phyloP scores from a whole-genome alignment of 495 filamentous ascomycete species.

The Podospora pseudopauciseta region DNA sequence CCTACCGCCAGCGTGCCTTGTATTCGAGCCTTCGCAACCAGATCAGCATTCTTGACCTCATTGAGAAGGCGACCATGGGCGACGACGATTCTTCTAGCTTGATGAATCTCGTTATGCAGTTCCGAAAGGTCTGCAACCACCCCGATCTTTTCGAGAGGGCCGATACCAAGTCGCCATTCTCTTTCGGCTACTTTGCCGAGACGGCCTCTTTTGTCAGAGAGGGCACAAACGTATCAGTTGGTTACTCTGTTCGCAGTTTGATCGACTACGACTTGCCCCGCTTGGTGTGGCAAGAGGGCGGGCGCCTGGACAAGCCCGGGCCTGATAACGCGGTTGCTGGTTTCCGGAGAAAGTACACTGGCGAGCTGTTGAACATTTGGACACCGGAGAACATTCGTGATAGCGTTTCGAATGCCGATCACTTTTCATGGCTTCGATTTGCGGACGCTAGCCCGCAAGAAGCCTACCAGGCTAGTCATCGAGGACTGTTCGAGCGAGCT shows the following conservation, averaged over 20 bases:
- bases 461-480: conserved; percentile 59
- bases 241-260: conserved; percentile 80
- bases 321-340: conserved; percentile 70
- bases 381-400: conserved; percentile 71
- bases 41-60: conserved; percentile 97
- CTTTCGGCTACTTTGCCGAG: conserved; percentile 80
- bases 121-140: conserved; percentile 98
- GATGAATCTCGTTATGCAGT: conserved; percentile 99
- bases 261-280: conserved; percentile 82
- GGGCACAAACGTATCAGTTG: conserved; percentile 71
- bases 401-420: conserved; percentile 49
- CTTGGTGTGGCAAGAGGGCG: conserved; percentile 70
- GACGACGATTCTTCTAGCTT: conserved; percentile 94
- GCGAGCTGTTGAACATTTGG: conserved; percentile 86
- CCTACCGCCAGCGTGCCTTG: conserved; percentile 93
- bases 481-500: conserved; percentile 57
- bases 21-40: conserved; percentile 89
- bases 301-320: conserved; percentile 72
- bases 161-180: conserved; percentile 83
- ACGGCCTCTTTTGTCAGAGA: conserved; percentile 93
- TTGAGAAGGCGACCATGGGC: conserved; percentile 92
- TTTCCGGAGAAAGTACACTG: conserved; percentile 68
- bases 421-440: conserved; percentile 91
- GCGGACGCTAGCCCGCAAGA: conserved; percentile 73
- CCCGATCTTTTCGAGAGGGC: conserved; percentile 95